Base-by-base conservation (phyloP, 306 rosid species). In the Quercus bicolor region DNA sequence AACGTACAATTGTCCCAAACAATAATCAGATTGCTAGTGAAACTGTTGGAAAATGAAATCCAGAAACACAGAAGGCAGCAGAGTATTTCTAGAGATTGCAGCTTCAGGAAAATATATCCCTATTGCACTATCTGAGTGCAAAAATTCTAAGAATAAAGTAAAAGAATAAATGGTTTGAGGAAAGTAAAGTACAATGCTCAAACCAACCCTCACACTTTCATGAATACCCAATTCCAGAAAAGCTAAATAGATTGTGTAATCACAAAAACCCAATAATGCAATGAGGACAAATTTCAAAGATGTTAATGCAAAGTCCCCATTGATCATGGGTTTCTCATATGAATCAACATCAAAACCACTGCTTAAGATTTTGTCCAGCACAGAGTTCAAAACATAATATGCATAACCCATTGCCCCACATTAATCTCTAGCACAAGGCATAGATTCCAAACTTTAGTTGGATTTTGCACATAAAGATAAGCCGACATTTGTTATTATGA, bases 381-480 rank as follows among this genome's bases (percentile, higher is more conserved):
- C 59, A 77, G 69, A 82, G 78, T 20, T 73, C n/a, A 76, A 86
- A 90, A 86, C 69, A 82, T 29, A 75, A 71, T 70, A 80, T 51
- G 80, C 79, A 77, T 77, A 69, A 70, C 82, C 71, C 84, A 52
- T 78, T 83, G 84, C 89, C 82, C 85, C 82, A 79, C 87, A 87
- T 70, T 68, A 82, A 85, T 61, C 54, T 66, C 21, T 70, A 56
- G 26, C 83, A 82, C 79, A 69, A 20, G 29, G 83, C 80, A 56
- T 83, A 85, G 87, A 91, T 91, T 91, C 89, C 73, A 85, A 87
- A 79, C 91, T 92, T 86, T 77, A 86, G 82, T 80, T 77, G 81
- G 83, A 74, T 85, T 78, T 83, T 60, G 85, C 80, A 83, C 79
- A 87, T 88, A 87, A 86, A 88, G 85, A 88, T 75, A 75, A 79